Percentiles rank a stretch among this genome's conserved stretches.
Conservation (phyloP, 2,329 filamentous ascomycete genomes). For the Mariannaea elegans region DNA sequence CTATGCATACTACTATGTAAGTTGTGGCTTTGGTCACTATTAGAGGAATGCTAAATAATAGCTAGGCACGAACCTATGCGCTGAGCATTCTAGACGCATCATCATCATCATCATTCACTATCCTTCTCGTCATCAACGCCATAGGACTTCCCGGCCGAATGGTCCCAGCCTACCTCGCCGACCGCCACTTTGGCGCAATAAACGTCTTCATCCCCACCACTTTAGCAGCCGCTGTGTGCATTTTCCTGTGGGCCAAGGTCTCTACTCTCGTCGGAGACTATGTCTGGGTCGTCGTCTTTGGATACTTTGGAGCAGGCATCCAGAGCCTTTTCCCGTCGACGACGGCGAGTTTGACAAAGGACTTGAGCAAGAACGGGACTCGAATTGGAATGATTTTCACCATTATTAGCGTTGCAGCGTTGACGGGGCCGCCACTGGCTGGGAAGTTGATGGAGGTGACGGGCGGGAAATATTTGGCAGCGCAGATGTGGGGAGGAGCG, state of each 20-base stretch:
- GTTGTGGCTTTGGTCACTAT: conserved; percentile 17
- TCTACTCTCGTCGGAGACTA: conserved; percentile 51
- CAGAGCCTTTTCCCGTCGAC: conserved; percentile 72
- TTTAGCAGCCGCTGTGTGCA: conserved; percentile 54
- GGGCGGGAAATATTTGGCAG: conserved; percentile 57
- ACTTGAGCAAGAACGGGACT: conserved; percentile 62
- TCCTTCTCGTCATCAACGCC: conserved; percentile 68
- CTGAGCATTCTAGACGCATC: conserved; percentile 55
- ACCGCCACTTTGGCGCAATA: conserved; percentile 61
- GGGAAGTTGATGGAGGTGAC: conserved; percentile 58
- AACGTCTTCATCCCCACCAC: conserved; percentile 64
- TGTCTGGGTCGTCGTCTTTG: conserved; percentile 70
- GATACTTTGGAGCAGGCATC: conserved; percentile 69
- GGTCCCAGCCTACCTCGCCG: conserved; percentile 63
- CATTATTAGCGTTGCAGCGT: conserved; percentile 61
- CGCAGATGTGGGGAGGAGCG: conserved; percentile 60
- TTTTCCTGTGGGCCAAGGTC: conserved; percentile 65
- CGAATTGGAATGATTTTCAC: conserved; percentile 69
- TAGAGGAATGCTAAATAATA: not conserved
- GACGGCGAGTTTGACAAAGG: conserved; percentile 56
- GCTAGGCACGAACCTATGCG: conserved; percentile 50
- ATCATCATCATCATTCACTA: conserved; percentile 61
- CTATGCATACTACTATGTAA: conserved; percentile 58
- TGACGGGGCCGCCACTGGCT: conserved; percentile 64
- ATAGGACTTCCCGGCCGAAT: conserved; percentile 65